Evolutionary conservation across 2,329 filamentous ascomycete genomes (phyloP).

Genomic region (Thermoascus crustaceus): DNA sequence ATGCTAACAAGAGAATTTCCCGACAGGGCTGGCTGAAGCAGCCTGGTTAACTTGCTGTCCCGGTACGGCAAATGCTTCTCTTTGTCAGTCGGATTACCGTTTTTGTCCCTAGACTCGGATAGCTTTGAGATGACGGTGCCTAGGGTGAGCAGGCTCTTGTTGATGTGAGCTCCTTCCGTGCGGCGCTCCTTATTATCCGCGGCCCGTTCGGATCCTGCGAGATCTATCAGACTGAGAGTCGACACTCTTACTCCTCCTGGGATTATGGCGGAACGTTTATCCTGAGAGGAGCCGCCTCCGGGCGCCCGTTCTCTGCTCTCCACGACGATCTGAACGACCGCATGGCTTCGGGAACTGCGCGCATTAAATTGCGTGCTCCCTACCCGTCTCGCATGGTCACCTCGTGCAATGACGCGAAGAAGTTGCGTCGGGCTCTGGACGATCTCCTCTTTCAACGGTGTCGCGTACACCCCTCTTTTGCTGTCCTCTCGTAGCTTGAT

Average conservation of each 20-base stretch:
- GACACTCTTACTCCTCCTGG: slow-evolving; percentile 93
- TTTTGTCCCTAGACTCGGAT: slow-evolving; percentile 82
- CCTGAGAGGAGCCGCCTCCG: slow-evolving; percentile 39
- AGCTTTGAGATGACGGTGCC: slow-evolving; percentile 90
- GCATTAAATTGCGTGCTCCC: slow-evolving; percentile 96
- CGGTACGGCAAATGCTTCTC: slow-evolving; percentile 94
- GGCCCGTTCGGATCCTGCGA: slow-evolving; percentile 92
- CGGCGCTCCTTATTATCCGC: slow-evolving; percentile 91
- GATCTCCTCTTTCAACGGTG: slow-evolving; percentile 93
- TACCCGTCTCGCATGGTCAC: slow-evolving; percentile 81
- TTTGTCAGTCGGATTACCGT: slow-evolving; percentile 63
- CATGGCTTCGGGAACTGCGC: slow-evolving; percentile 93
- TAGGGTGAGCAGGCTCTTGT: slow-evolving; percentile 90
- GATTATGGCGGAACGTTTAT: slow-evolving; percentile 60
- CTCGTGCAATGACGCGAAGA: slow-evolving; percentile 85
- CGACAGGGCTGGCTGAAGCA: slow-evolving; percentile 85
- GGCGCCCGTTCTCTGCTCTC: slow-evolving; percentile 85
- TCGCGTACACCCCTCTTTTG: slow-evolving; percentile 93
- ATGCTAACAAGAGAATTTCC: slow-evolving; percentile 95
- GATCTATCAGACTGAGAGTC: slow-evolving; percentile 87
- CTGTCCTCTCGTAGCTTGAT: slow-evolving; percentile 96
- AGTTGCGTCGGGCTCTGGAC: slow-evolving; percentile 96
- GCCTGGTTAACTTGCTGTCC: slow-evolving; percentile 91
- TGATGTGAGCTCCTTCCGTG: slow-evolving; percentile 94
- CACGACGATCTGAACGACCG: slow-evolving; percentile 96